phyloP scores from a whole-genome alignment of 352 stramenopile species.

The Aphanomyces astaci region DNA sequence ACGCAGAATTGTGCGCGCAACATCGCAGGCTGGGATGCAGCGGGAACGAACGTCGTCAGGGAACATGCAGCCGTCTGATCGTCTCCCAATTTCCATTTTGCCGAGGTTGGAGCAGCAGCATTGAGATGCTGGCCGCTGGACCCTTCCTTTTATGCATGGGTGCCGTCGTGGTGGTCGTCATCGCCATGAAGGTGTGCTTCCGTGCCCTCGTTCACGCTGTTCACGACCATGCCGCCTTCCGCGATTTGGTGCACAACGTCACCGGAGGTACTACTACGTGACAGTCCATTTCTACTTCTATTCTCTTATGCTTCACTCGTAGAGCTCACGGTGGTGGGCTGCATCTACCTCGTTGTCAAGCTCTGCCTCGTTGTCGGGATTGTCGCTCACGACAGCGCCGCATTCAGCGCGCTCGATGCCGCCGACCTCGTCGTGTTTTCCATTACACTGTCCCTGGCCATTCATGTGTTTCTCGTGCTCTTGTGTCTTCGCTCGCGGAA shows the following conservation, averaged over 20 bases:
- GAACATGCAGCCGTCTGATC: neutral
- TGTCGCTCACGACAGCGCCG: conserved; percentile 27
- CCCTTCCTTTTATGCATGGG: neutral
- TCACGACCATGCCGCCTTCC: neutral
- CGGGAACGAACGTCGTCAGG: neutral
- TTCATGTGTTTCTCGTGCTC: conserved; percentile 43
- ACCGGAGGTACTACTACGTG: conserved; percentile 4
- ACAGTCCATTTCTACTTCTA: neutral
- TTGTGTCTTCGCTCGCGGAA: conserved; percentile 35
- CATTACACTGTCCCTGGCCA: conserved; percentile 40
- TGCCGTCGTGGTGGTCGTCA: neutral
- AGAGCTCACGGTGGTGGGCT: conserved; percentile 49
- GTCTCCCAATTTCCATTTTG: no score
- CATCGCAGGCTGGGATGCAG: neutral
- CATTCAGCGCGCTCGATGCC: conserved; percentile 42
- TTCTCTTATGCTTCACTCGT: neutral
- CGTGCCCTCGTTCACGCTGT: neutral
- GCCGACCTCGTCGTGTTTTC: conserved; percentile 51
- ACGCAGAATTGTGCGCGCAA: neutral
- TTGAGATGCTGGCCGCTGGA: neutral
- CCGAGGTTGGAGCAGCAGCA: no score
- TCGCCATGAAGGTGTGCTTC: neutral
- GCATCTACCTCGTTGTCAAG: conserved; percentile 44
- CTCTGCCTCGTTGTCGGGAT: conserved; percentile 34
- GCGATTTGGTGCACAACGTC: conserved; percentile 7